Conservation (phyloP, 495 filamentous ascomycete species). For the Darksidea phi region DNA sequence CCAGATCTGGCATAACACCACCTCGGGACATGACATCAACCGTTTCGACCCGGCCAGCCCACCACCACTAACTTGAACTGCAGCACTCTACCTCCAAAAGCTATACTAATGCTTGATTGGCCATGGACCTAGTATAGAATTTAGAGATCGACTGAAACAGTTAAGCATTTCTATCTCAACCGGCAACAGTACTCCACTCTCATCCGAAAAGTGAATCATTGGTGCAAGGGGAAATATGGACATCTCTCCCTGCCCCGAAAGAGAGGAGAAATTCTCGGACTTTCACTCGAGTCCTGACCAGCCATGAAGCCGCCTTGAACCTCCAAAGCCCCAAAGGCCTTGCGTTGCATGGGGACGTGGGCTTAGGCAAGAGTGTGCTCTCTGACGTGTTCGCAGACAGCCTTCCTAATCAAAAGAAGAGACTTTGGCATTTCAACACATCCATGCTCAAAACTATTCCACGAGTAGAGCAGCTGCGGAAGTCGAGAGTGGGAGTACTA, state of each 20-base stretch:
- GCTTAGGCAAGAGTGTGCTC: slow-evolving; percentile 70
- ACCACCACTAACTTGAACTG: slow-evolving; percentile 1
- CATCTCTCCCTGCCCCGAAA: slow-evolving; percentile 41
- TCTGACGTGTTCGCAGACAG: slow-evolving; percentile 67
- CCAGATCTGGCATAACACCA: slow-evolving; percentile 68
- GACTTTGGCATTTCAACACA: slow-evolving; percentile 71
- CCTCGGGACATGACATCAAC: slow-evolving; percentile 41
- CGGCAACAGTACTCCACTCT: slow-evolving; percentile 3
- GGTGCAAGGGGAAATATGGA: slow-evolving; percentile 37
- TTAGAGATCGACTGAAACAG: slow-evolving; percentile 55
- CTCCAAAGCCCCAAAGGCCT: slow-evolving; percentile 64
- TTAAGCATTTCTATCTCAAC: slow-evolving; percentile 48
- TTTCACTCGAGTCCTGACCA: slow-evolving; percentile 58
- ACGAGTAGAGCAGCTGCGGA: slow-evolving; percentile 55
- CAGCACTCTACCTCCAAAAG: slow-evolving; percentile 65
- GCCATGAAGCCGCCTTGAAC: slow-evolving; percentile 60
- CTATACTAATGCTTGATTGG: slow-evolving; percentile 65
- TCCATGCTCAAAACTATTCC: slow-evolving; percentile 71
- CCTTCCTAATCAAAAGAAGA: slow-evolving; percentile 63
- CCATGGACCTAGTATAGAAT: slow-evolving; percentile 64
- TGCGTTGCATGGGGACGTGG: slow-evolving; percentile 68
- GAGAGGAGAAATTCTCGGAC: slow-evolving; percentile 53
- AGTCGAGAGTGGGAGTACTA: neutral
- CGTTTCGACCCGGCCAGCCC: slow-evolving; percentile 18
- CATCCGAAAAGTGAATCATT: neutral